Evolutionary conservation across 176 grass and related monocot species (phyloP), one percentile per base, ranked within the genome.

Genomic region (Alloteropsis semialata): DNA sequence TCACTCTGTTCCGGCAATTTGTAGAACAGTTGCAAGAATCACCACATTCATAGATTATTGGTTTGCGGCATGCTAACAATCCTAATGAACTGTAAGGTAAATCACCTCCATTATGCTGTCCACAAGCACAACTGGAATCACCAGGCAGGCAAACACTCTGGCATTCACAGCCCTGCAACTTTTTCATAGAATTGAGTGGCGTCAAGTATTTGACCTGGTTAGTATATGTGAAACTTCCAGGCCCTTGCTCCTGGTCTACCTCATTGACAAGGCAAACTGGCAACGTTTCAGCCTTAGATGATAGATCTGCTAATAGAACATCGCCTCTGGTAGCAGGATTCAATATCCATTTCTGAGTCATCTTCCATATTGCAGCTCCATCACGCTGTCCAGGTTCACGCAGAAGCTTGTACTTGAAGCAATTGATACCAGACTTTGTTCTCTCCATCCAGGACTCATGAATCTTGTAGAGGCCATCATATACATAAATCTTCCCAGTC

Each of bases 401-500:
- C 44, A 87, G 75, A 70, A 97, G 81, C 59, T 89, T 91, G 82
- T 91, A 84, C 76, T 93, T 91, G 84, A 97, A 97, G 74, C 86
- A 85, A 48, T 89, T 85, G 62, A 90, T 87, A 39, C 91, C 88
- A 64, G 54, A 73, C 60, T 73, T 92, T 56, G 80, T 74, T 58
- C 45, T 93, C 83, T 93, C 88, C 71, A 49, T 89, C 94, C 88
- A 89, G 34, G 91, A 91, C 38, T 89, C 87, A 9, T 89, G 61
- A 56, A 97, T 97, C 74, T 87, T 93, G 50, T 97, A 97, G 64
- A 97, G 82, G 65, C 94, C 94, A 63, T 97, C 91, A 69, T 97
- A 97, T 43, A 97, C 85, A 43, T 97, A 97, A 38, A 97, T 53
- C 67, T 97, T 97, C 18, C 87, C 87, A 56, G 82, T 51, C 32